Percentiles rank a stretch among this genome's conserved stretches.
These are phyloP conservation scores for Apiotrichum mycotoxinovorans DNA, from an alignment of 1,284 basidiomycete species.

Conservation along the genomic window DNA sequence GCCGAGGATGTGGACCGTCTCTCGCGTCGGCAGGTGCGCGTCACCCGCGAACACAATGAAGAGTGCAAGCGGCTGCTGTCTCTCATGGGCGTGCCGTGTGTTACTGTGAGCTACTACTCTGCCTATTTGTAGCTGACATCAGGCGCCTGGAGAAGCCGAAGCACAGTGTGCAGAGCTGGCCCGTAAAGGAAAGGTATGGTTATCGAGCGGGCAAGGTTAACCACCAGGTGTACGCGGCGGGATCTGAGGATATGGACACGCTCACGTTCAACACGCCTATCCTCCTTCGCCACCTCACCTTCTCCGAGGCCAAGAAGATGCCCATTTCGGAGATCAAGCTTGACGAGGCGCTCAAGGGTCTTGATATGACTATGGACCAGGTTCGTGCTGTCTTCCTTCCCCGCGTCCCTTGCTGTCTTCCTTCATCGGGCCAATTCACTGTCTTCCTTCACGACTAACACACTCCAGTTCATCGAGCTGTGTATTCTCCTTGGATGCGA, in stretches of 20 bases:
- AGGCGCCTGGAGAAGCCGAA: constrained; percentile 98
- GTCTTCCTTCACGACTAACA: no score
- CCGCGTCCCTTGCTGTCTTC: background rate
- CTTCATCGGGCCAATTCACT: no score
- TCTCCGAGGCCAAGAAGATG: constrained; percentile 97
- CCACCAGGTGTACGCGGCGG: constrained; percentile 83
- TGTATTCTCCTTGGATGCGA: constrained; percentile 97
- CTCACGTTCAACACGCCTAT: constrained; percentile 92
- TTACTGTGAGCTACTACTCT: constrained; percentile 60
- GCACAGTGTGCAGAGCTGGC: constrained; percentile 98
- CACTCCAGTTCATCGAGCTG: constrained; percentile 87
- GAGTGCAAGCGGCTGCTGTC: constrained; percentile 83
- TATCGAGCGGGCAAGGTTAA: background rate
- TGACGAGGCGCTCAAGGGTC: constrained; percentile 74
- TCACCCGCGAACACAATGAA: constrained; percentile 93
- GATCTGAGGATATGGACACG: constrained; percentile 99
- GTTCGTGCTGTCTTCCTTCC: constrained; percentile 50
- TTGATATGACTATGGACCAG: constrained; percentile 87
- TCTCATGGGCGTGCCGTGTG: constrained; percentile 96
- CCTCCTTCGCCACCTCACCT: constrained; percentile 91
- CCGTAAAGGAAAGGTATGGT: constrained; percentile 76
- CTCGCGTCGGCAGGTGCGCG: constrained; percentile 85
- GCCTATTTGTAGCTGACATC: constrained; percentile 16
- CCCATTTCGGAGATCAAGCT: constrained; percentile 95
- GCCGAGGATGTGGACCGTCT: constrained; percentile 89